Evolutionary conservation across 371 early-diverging fungal species (phyloP), one percentile per base, ranked within the genome.

Genomic region (Actinomortierella wolfii): DNA sequence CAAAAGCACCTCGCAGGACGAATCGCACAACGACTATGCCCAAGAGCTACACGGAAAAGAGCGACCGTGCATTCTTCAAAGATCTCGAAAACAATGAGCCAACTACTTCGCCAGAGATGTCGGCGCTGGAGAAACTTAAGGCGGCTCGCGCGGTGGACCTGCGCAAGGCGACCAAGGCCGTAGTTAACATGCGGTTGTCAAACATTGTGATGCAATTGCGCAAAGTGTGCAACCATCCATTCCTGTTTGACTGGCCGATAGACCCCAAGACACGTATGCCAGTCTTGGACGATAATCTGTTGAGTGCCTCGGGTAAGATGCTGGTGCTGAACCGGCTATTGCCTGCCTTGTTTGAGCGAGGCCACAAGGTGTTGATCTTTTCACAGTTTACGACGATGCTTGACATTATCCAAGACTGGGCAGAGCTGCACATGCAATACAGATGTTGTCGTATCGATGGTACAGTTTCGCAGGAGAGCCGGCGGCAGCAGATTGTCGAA

Each of bases 191-290:
- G 62, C 81, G 86, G 57, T 67, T 97, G 26, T 86, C 93, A 61
- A 93, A 92, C 68, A 76, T 88, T 29, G 85, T 92, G n/a, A 95
- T 96, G 95, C 96, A 97, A 76, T 83, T 96, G 20, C 90, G 97
- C 66, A 97, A 97, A 69, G 91, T 91, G 48, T 97, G 97, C 80
- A 96, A 95, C 67, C 98, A 97, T 69, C 98, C 98, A 1, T 96
- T 90, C 69, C 77, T 97, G 18, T 94, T 96, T 60, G 90, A 94
- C 48, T 87, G 89, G 81, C 92, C 91, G 0, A 41, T 80, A 29
- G 85, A 88, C 64, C 80, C 81, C 1, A 62, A 69, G 21, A 87
- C 88, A 1, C 74, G 70, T 4, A 64, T 83, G 23, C 61, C 82
- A 8, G 81, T 81, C 26, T 78, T 86, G 6, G 86, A 87, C 6